Evolutionary conservation across 257 asterid genomes (phyloP).

Genomic region (Agastache rugosa): DNA sequence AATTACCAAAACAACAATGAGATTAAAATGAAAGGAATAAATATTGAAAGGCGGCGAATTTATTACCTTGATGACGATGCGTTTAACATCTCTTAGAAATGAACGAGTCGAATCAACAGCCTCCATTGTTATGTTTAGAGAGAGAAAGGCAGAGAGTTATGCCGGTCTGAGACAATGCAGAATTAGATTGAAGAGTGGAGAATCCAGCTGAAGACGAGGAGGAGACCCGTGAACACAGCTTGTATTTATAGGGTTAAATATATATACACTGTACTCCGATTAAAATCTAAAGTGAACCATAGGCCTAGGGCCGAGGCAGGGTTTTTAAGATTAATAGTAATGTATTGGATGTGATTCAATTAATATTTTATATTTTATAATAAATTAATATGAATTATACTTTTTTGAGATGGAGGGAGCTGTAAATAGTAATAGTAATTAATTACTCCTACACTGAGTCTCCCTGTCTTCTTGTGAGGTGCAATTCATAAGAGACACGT

Average conservation of each 20-base stretch:
- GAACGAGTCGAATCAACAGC: constrained; percentile 49
- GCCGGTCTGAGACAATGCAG: not conserved
- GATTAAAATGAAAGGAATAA: not conserved
- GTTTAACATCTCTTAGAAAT: constrained; percentile 54
- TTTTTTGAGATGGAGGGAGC: too few relatives aligned
- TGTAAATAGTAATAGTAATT: too few relatives aligned
- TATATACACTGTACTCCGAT: too few relatives aligned
- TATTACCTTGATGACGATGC: constrained; percentile 53
- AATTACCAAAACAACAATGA: not conserved
- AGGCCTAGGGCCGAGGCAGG: too few relatives aligned
- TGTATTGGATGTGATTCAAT: too few relatives aligned
- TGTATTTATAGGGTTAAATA: constrained; percentile 43
- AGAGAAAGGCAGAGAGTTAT: constrained; percentile 8
- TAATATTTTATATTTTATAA: too few relatives aligned
- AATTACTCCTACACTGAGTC: too few relatives aligned
- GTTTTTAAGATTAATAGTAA: too few relatives aligned
- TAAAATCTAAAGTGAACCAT: too few relatives aligned
- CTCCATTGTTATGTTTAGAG: constrained; percentile 41
- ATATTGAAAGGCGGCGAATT: not conserved
- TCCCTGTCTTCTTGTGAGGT: not conserved
- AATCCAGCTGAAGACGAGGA: constrained; percentile 30
- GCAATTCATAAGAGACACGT: constrained; percentile 1
- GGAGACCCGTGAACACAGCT: constrained; percentile 36
- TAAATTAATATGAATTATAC: too few relatives aligned
- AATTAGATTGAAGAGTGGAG: not conserved